phyloP scores from a whole-genome alignment of 1,284 basidiomycete species.

The Tremellales sp. region DNA sequence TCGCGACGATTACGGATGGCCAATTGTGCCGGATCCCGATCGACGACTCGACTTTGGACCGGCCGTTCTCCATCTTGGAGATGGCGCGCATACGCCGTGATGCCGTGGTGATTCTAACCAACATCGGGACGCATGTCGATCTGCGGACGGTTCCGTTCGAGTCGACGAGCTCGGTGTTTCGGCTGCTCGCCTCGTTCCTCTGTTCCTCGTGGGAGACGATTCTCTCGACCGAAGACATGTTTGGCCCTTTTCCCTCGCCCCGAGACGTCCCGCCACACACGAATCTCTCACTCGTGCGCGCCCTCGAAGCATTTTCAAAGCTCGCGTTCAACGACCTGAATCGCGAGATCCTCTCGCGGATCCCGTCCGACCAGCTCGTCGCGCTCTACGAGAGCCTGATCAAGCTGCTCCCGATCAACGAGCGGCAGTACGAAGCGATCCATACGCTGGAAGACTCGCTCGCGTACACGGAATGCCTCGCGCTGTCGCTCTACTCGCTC shows the following conservation, averaged over 20 bases:
- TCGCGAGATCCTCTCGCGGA: conserved; percentile 64
- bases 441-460: conserved; percentile 61
- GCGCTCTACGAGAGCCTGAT: conserved; percentile 66
- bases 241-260: conserved; percentile 21
- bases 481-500: conserved; percentile 79
- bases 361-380: conserved; percentile 61
- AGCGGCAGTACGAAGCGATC: conserved; percentile 66
- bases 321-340: conserved; percentile 74
- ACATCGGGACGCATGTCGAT: conserved; percentile 58
- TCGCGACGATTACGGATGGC: conserved; percentile 62
- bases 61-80: conserved; percentile 62
- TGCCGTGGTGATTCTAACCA: conserved; percentile 66
- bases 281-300: conserved; percentile 48
- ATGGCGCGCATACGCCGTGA: conserved; percentile 74
- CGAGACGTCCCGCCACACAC: conserved; percentile 26
- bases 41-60: conserved; percentile 45
- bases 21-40: conserved; percentile 50
- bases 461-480: conserved; percentile 70
- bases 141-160: conserved; percentile 45
- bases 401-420: conserved; percentile 72
- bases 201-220: conserved; percentile 54
- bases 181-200: conserved; percentile 70
- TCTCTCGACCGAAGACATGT: conserved; percentile 54
- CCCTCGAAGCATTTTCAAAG: conserved; percentile 77
- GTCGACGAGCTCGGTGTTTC: conserved; percentile 59